Evolutionary conservation across 331 rosid species (phyloP), one percentile per base, ranked within the genome.

Genomic region (Rhamnella rubrinervis): DNA sequence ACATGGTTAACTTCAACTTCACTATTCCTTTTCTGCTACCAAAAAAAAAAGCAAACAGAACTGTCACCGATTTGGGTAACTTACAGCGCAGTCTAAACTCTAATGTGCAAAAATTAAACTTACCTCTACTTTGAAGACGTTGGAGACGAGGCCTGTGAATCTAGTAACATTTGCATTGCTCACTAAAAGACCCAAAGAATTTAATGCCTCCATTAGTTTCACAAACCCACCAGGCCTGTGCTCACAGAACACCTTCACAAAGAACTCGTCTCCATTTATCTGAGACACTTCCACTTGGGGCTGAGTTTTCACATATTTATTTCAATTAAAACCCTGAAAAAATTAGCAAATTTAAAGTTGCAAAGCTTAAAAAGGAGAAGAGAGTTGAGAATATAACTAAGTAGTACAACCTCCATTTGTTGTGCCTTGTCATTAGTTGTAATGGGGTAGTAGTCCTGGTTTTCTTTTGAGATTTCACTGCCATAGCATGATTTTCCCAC

Each of bases 91-190:
- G 19, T 53, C 5, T 65, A 31, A 66, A 9, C 56, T 17, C 21
- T 31, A 49, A 6, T 1, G 0, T 6, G 13, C 8, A 53, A 52
- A 21, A 41, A 25, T 25, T 63, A 55, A 41, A 44, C 17, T 75
- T 77, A 84, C 95, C 90, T 86, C 86, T 3, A 88, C 89, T 82
- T 85, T 82, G 26, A 91, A 85, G 44, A 91, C 93, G 74, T 86
- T 91, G 15, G 96, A 85, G n/a, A 88, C 93, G 0, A 91, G 96
- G 39, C 89, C 87, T 70, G 84, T 89, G 81, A 83, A 85, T 80
- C 92, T 87, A 20, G 93, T 89, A 2, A 92, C 90, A 2, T 87
- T 86, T 65, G 91, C 96, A 82, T 89, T 88, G 21, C 88, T 68
- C 8, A 89, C 88, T 73, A 86, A 88, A 80, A 92, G 66, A 19